A percentile compares a stretch with the other conserved stretches of the same genome.
Conservation (phyloP, 2,329 filamentous ascomycete species). For the Penicillium psychrosexuale region DNA sequence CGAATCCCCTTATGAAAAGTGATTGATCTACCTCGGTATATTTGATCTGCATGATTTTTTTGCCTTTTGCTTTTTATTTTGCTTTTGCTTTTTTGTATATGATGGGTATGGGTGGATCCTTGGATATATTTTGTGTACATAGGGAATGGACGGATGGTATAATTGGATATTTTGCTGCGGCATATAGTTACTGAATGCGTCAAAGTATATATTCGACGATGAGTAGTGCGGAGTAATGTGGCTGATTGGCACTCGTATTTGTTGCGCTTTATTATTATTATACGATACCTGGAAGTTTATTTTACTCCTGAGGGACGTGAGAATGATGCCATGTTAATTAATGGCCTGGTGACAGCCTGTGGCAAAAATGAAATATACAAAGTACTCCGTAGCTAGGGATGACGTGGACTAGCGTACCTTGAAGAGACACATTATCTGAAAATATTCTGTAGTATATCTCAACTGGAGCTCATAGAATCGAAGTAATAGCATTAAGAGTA, state of each 20-base stretch:
- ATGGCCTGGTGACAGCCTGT: not conserved
- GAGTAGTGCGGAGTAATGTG: not conserved
- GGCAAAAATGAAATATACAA: not conserved
- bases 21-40: constrained; percentile 11
- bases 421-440: not conserved
- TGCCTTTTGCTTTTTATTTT: not conserved
- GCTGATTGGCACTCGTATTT: not conserved
- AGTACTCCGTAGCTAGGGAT: not conserved
- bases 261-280: not conserved
- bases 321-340: too few relatives aligned
- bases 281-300: not conserved
- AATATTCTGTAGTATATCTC: too few relatives aligned
- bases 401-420: not conserved
- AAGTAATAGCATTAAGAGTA: not conserved
- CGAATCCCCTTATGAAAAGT: constrained; percentile 31
- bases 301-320: not conserved
- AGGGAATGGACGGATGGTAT: not conserved
- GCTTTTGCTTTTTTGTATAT: constrained; percentile 6
- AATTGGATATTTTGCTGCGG: not conserved
- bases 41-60: constrained; percentile 5
- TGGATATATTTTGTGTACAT: not conserved
- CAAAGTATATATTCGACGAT: not conserved
- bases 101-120: not conserved
- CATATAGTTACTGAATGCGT: not conserved
- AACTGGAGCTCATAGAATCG: not conserved